These are phyloP conservation scores for Chrysophaeum taylorii DNA, from an alignment of 352 stramenopile genomes.

Conservation along the genomic window DNA sequence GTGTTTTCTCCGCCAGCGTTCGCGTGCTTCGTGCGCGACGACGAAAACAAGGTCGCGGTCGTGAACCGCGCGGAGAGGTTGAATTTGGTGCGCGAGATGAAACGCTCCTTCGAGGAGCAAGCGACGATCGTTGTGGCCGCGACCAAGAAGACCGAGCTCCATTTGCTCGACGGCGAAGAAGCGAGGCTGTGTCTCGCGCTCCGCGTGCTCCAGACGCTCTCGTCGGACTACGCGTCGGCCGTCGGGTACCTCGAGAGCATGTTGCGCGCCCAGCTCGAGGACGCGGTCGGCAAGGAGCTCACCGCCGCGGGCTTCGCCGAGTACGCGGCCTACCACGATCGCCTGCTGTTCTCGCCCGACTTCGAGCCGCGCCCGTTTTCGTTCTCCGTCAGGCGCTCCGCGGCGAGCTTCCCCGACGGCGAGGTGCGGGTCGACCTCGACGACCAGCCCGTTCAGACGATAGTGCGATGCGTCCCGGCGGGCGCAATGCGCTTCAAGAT, in stretches of 20 bases:
- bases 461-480: background rate
- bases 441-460: slow-evolving; percentile 13
- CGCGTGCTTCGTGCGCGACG: background rate
- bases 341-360: slow-evolving; percentile 27
- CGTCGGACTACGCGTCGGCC: slow-evolving; percentile 12
- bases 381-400: slow-evolving; percentile 33
- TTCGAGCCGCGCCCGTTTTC: slow-evolving; percentile 38
- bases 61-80: no score
- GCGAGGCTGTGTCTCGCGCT: background rate
- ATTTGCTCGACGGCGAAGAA: background rate
- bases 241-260: slow-evolving; percentile 41
- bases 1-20: background rate
- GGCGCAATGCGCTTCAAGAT: background rate
- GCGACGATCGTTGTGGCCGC: background rate
- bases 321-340: slow-evolving; percentile 44
- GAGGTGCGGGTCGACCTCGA: slow-evolving; percentile 23
- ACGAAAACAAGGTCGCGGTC: background rate
- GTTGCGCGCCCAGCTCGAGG: slow-evolving; percentile 38
- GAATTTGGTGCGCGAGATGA: no score
- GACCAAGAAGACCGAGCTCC: background rate
- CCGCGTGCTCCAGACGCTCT: background rate
- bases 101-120: background rate
- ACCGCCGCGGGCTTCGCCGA: slow-evolving; percentile 34
- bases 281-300: slow-evolving; percentile 42
- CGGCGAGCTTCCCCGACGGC: slow-evolving; percentile 35